phyloP scores from a whole-genome alignment of 768 basidiomycete species.

The Mycena venus region DNA sequence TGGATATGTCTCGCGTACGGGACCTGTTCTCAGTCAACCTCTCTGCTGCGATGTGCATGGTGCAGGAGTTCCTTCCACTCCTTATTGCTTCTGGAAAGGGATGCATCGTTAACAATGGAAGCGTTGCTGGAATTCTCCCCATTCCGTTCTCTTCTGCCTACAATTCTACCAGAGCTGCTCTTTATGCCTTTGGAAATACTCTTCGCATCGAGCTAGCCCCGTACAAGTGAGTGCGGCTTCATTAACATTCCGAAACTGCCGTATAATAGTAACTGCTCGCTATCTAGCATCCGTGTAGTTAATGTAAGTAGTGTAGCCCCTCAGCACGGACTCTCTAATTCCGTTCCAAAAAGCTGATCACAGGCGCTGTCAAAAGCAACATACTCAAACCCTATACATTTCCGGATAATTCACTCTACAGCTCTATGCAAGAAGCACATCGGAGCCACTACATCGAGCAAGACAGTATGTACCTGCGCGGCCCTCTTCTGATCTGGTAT shows the following conservation, averaged over 20 bases:
- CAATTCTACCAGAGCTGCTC: neutral
- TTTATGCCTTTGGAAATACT: neutral
- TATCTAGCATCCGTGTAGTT: neutral
- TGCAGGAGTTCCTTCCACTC: neutral
- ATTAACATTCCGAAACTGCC: too few relatives aligned
- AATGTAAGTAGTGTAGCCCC: neutral
- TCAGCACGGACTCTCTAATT: neutral
- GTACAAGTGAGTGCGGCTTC: neutral
- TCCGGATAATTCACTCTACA: conserved; percentile 1
- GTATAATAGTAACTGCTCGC: neutral
- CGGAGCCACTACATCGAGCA: neutral
- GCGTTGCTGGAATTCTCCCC: neutral
- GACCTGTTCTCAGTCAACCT: neutral
- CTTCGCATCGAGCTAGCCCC: neutral
- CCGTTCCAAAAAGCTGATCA: neutral
- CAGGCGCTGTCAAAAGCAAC: conserved; percentile 5
- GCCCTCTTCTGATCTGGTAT: neutral
- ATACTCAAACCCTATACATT: neutral
- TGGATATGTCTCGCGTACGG: neutral
- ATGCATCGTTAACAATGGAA: neutral
- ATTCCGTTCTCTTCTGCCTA: neutral
- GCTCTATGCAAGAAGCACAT: neutral
- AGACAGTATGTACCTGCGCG: neutral
- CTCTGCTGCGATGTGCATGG: neutral
- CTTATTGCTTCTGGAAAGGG: neutral